These are phyloP conservation scores for Hippophae tibetana DNA, from an alignment of 306 rosid species.

Conservation along the genomic window DNA sequence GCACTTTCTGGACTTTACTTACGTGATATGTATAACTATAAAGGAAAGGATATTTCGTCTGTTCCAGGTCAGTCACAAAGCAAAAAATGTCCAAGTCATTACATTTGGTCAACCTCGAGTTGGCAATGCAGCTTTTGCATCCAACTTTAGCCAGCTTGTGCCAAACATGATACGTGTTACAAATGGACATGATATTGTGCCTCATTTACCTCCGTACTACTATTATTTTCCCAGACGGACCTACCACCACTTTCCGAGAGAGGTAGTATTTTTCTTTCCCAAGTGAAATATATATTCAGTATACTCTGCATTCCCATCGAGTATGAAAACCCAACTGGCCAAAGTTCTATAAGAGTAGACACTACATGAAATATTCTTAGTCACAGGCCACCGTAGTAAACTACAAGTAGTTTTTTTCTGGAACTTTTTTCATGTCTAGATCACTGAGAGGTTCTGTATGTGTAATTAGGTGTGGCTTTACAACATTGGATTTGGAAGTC, in stretches of 20 bases:
- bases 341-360: too few relatives aligned
- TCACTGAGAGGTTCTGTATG: conserved; percentile 13
- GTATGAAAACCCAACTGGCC: background rate
- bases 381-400: too few relatives aligned
- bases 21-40: too few relatives aligned
- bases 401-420: too few relatives aligned
- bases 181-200: conserved; percentile 71
- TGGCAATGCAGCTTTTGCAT: conserved; percentile 82
- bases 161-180: conserved; percentile 79
- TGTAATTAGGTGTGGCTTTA: conserved; percentile 81
- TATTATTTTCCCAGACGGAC: conserved; percentile 71
- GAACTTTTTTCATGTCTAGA: conserved; percentile 3
- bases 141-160: conserved; percentile 42
- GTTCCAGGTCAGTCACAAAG: conserved; percentile 56
- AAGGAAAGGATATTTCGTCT: conserved; percentile 7
- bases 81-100: conserved; percentile 60
- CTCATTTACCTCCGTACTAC: conserved; percentile 97
- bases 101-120: conserved; percentile 98
- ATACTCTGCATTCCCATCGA: background rate
- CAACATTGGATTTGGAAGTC: conserved; percentile 63
- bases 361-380: too few relatives aligned
- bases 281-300: conserved; percentile 1
- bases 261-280: conserved; percentile 39
- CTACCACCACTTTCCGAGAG: conserved; percentile 89
- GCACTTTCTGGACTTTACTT: too few relatives aligned